Conservation (phyloP, 495 filamentous ascomycete genomes). For the Penicillium coffeae region DNA sequence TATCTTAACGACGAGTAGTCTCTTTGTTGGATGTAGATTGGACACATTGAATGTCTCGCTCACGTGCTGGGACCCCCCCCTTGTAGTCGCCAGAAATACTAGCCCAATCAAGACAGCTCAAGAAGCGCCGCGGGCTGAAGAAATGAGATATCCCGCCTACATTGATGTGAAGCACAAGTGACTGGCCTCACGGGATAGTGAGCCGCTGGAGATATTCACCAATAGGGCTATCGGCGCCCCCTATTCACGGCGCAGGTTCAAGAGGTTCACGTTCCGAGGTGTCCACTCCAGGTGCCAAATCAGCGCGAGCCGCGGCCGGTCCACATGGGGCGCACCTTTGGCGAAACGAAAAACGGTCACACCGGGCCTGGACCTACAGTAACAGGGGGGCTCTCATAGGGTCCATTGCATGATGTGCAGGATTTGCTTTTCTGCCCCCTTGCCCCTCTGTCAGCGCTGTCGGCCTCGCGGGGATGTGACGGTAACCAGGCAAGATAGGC, state of each 20-base stretch:
- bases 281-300: constrained; percentile 17
- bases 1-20: not conserved
- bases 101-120: not conserved
- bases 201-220: not conserved
- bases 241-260: not conserved
- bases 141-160: too few species aligned
- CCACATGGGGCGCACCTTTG: constrained; percentile 20
- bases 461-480: constrained; percentile 13
- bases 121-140: too few species aligned
- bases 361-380: constrained; percentile 12
- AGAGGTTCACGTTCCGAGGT: constrained; percentile 11
- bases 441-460: not conserved
- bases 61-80: not conserved
- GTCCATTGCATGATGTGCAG: constrained; percentile 2
- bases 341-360: constrained; percentile 17
- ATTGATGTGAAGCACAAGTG: not conserved
- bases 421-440: not conserved
- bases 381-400: constrained; percentile 1
- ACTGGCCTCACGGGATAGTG: not conserved
- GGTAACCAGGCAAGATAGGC: constrained; percentile 2
- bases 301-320: constrained; percentile 16
- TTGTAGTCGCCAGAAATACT: not conserved
- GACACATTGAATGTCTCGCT: not conserved
- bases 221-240: not conserved
- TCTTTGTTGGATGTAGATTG: not conserved